These are phyloP conservation scores for Chlamydomonas urium DNA, from an alignment of 139 green algal species.

Conservation along the genomic window DNA sequence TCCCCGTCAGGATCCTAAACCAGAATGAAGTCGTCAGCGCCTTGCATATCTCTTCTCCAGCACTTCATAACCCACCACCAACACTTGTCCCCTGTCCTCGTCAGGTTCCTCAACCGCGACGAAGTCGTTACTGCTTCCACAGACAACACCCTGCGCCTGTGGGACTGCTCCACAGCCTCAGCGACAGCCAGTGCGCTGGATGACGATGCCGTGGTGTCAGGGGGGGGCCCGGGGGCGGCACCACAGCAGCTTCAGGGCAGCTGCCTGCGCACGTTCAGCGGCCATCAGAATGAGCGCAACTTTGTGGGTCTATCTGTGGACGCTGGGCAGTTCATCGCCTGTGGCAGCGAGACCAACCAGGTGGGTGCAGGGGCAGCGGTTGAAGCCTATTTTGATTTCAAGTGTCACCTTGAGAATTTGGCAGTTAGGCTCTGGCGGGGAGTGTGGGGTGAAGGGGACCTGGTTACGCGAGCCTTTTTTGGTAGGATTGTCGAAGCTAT, in stretches of 20 bases:
- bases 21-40: too few relatives aligned
- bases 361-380: slow-evolving; percentile 20
- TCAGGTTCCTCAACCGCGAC: background rate
- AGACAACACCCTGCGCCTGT: slow-evolving; percentile 78
- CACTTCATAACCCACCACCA: too few relatives aligned
- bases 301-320: slow-evolving; percentile 72
- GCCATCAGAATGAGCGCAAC: slow-evolving; percentile 93
- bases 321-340: slow-evolving; percentile 15
- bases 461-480: too few relatives aligned
- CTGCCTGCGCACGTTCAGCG: slow-evolving; percentile 31
- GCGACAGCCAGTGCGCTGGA: too few relatives aligned
- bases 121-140: slow-evolving; percentile 35
- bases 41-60: too few relatives aligned
- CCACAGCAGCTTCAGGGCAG: too few relatives aligned
- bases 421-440: too few relatives aligned
- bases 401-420: background rate
- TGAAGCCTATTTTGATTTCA: background rate
- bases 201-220: background rate
- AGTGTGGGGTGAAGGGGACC: too few relatives aligned
- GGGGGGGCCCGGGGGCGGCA: background rate
- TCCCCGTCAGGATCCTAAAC: too few relatives aligned
- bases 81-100: too few relatives aligned
- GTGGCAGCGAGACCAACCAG: slow-evolving; percentile 68
- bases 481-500: too few relatives aligned
- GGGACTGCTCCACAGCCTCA: slow-evolving; percentile 18